Evolutionary conservation across 2,329 filamentous ascomycete genomes (phyloP).

Genomic region (Thielaviopsis euricoi): DNA sequence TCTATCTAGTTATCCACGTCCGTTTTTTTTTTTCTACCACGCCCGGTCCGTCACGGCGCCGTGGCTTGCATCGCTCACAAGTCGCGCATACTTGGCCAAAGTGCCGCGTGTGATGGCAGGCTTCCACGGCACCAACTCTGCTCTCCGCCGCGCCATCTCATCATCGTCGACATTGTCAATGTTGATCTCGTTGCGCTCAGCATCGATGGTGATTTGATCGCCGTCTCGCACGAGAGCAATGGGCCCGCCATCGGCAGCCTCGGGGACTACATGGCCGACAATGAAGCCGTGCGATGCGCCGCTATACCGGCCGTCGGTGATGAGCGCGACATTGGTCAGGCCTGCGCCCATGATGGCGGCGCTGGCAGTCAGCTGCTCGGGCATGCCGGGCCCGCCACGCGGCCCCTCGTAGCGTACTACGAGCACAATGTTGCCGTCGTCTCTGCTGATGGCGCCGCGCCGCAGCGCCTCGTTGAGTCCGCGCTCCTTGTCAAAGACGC

Average conservation of each 20-base stretch:
- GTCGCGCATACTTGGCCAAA: constrained; percentile 72
- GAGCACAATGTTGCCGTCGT: constrained; percentile 64
- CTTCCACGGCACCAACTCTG: constrained; percentile 53
- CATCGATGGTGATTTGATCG: constrained; percentile 75
- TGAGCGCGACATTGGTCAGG: constrained; percentile 71
- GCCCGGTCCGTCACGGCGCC: constrained; percentile 68
- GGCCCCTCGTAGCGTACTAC: constrained; percentile 90
- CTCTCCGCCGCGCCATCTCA: constrained; percentile 49
- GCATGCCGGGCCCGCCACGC: constrained; percentile 89
- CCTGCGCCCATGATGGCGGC: constrained; percentile 88
- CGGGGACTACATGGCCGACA: constrained; percentile 81
- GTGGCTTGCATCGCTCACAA: constrained; percentile 84
- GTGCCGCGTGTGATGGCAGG: constrained; percentile 65
- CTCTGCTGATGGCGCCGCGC: constrained; percentile 36
- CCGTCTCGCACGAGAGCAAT: constrained; percentile 70
- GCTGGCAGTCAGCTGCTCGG: constrained; percentile 76
- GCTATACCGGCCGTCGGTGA: constrained; percentile 81
- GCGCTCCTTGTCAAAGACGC: constrained; percentile 72
- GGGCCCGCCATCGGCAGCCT: constrained; percentile 76
- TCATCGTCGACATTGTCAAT: constrained; percentile 45
- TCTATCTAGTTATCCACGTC: not conserved
- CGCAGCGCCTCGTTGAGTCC: constrained; percentile 64
- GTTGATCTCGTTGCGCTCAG: constrained; percentile 60
- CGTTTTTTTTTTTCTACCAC: constrained; percentile 4
- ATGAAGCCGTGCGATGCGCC: constrained; percentile 87